Conservation (phyloP, 805 yeast genomes). For the Phaffomyces antillensis region DNA sequence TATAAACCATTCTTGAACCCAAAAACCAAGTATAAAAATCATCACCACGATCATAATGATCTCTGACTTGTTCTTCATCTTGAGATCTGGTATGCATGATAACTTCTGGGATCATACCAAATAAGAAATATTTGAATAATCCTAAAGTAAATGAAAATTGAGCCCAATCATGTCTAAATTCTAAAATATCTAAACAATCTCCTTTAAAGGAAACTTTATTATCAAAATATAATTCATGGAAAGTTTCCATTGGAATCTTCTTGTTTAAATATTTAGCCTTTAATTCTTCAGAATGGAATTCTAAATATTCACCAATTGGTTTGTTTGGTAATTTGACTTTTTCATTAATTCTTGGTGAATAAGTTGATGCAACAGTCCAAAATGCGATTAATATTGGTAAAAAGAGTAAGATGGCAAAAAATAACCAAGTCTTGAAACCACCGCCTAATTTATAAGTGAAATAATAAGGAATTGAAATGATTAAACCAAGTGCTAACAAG, state of each 20-base stretch:
- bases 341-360: conserved; percentile 75
- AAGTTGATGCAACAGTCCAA: conserved; percentile 75
- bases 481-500: conserved; percentile 38
- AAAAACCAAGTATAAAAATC: conserved; percentile 91
- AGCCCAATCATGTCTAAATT: conserved; percentile 90
- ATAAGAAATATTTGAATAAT: conserved; percentile 70
- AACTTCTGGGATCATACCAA: conserved; percentile 90
- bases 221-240: conserved; percentile 81
- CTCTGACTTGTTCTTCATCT: conserved; percentile 95
- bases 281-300: conserved; percentile 69
- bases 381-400: conserved; percentile 72
- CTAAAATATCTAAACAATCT: conserved; percentile 76
- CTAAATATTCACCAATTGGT: conserved; percentile 74
- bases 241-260: conserved; percentile 88
- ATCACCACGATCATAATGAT: conserved; percentile 93
- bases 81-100: conserved; percentile 87
- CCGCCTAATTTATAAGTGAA: conserved; percentile 60
- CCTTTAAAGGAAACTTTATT: conserved; percentile 84
- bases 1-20: conserved; percentile 92
- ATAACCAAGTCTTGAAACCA: conserved; percentile 59
- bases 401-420: conserved; percentile 46
- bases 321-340: conserved; percentile 68
- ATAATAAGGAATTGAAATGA: conserved; percentile 55
- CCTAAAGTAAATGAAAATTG: conserved; percentile 69
- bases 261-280: conserved; percentile 63